Conservation (phyloP, 768 basidiomycete species). For the Mycena epipterygia region DNA sequence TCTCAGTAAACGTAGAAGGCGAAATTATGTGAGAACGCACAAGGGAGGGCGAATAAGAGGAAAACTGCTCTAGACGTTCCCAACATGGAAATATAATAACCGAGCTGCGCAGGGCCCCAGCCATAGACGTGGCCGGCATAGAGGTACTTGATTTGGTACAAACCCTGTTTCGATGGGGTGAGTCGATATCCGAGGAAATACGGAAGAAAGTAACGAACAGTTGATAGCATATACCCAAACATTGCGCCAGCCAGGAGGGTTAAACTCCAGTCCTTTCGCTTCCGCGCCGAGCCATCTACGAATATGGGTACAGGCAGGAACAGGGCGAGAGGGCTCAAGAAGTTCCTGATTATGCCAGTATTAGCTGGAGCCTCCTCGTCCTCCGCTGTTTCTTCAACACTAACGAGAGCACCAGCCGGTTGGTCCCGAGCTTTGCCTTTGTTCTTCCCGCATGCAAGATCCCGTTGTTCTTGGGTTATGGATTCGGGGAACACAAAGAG, state of each 20-base stretch:
- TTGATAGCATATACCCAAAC: constrained; percentile 74
- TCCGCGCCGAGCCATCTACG: constrained; percentile 56
- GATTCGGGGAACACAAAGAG: constrained; percentile 81
- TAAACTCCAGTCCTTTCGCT: constrained; percentile 83
- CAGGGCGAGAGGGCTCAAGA: constrained; percentile 72
- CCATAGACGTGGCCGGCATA: constrained; percentile 82
- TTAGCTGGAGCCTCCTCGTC: not conserved
- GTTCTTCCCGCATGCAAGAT: constrained; percentile 42
- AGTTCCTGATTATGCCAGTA: constrained; percentile 52
- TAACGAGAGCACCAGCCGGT: not conserved
- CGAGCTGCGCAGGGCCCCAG: constrained; percentile 82
- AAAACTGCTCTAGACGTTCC: constrained; percentile 71
- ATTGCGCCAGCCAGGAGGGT: constrained; percentile 76
- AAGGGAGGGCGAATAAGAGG: constrained; percentile 63
- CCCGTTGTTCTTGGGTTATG: constrained; percentile 57
- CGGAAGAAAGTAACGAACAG: constrained; percentile 57
- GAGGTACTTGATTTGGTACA: constrained; percentile 85
- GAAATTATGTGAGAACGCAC: constrained; percentile 42
- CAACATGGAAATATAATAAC: constrained; percentile 82
- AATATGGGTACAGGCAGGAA: constrained; percentile 72
- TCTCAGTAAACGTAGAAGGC: not conserved
- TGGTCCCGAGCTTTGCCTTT: constrained; percentile 32
- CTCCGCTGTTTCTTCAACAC: constrained; percentile 5
- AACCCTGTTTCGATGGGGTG: constrained; percentile 58
- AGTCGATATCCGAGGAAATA: not conserved